Evolutionary conservation across 176 grass and related monocot species (phyloP), one percentile per base, ranked within the genome.

Genomic region (Musa troglodytarum): DNA sequence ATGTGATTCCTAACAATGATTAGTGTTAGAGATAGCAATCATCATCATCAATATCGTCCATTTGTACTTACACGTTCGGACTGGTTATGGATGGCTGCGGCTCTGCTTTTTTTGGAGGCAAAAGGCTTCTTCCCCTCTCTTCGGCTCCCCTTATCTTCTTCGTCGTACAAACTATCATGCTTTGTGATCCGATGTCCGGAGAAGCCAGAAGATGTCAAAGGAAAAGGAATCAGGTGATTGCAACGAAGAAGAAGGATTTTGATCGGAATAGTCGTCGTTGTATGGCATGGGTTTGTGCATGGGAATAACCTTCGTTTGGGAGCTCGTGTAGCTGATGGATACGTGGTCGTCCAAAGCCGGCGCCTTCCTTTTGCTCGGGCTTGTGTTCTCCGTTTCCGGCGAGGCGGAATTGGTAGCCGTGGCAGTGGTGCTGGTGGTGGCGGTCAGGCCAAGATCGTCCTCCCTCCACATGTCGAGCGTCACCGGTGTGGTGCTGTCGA

Each of bases 1-100:
- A 2, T 1, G 26, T 28, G 26, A 28, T 28, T 28, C 26, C 1
- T 28, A 28, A 28, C 26, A 28, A 2, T 28, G 26, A 28, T 28
- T 2, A 28, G 2, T 26, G 26, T 28, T 28, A 28, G 1, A 28
- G 26, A 28, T 28, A 28, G 26, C 26, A 28, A 2, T 28, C 26
- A 28, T 28, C 26, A 28, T 28, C 26, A 28, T 28, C 26, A 22
- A 22, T 22, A 28, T 28, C 26, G 2, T 25, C 19, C 53, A 66
- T 20, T 17, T 34, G 76, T 79, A 79, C 91, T 94, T 99, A 99
- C 95, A 50, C 95, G 86, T 79, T 99, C 95, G 13, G 95, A 99
- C 79, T 99, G 87, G 80, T 99, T 99, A 50, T 99, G 95, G 72
- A 84, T 71, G 12, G 95, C 88, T 14, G 91, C 79, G 6, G 86